Evolutionary conservation across 306 rosid species (phyloP), one percentile per base, ranked within the genome.

Genomic region (Arachis stenosperma): DNA sequence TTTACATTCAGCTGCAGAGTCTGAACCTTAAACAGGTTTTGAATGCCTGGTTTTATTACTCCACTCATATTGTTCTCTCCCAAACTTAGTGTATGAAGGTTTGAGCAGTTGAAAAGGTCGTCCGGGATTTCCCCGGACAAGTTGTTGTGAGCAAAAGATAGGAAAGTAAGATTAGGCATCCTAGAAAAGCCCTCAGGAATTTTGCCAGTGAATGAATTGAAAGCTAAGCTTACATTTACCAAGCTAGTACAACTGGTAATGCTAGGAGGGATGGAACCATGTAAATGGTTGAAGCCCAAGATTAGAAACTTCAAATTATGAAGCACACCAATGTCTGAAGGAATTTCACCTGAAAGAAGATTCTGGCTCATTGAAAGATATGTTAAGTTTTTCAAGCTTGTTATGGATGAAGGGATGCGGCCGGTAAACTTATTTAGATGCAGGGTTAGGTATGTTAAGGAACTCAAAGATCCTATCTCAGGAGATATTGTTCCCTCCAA

Each of bases 91-190:
- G 44, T 75, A 13, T 2, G 57, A 69, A 92, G 95, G 43, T 78
- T 80, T 55, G 92, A 81, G 84, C 96, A 92, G 74, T 88, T 84
- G 73, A 84, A 90, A 59, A 92, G 78, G 82, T 84, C 90, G 58
- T 90, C 86, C 13, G 98, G 98, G 82, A 90, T 84, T 82, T 85
- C 86, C n/a, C 98, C 98, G 9, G 71, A 74, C 84, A 92, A 5
- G 69, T 79, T 82, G 78, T 92, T 92, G 40, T 73, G 27, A 39
- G 67, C 7, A 55, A 92, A 71, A 13, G 82, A 48, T 46, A 92
- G 39, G 83, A 67, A 65, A 69, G 89, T 90, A 53, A 92, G 94
- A 83, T 88, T 90, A n/a, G 54, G 85, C 55, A 88, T 40, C 70
- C 88, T 76, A 37, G 88, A 82, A 27, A 88, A 86, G 5, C 92